Evolutionary conservation across 768 basidiomycete species (phyloP).

Genomic region (Chalciporus pseudorubinellus): DNA sequence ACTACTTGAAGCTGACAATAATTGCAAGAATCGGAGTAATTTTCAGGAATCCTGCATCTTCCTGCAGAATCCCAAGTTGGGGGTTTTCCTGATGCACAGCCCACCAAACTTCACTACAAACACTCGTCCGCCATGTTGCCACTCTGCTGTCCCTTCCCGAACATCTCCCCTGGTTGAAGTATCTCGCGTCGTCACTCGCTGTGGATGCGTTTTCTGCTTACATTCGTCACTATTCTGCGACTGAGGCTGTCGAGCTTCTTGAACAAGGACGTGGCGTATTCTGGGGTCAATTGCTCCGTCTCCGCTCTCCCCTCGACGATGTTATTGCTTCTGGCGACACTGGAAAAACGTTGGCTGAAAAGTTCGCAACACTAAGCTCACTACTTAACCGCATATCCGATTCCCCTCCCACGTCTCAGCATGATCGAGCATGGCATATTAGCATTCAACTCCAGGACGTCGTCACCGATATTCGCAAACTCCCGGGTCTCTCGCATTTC

Average conservation of each 20-base stretch:
- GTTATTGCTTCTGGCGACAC: not conserved
- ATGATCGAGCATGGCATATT: slow-evolving; percentile 2
- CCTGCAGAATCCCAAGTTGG: too few relatives aligned
- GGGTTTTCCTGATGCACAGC: too few relatives aligned
- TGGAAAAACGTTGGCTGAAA: not conserved
- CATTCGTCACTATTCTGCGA: slow-evolving; percentile 8
- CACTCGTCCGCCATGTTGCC: slow-evolving; percentile 9
- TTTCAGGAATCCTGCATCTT: too few relatives aligned
- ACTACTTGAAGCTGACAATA: too few relatives aligned
- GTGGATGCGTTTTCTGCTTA: slow-evolving; percentile 11
- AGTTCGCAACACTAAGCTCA: slow-evolving; percentile 4
- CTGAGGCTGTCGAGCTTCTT: slow-evolving; percentile 30
- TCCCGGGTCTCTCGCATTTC: slow-evolving; percentile 24
- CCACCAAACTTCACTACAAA: slow-evolving; percentile 7
- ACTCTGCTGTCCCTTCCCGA: not conserved
- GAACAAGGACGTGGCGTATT: slow-evolving; percentile 23
- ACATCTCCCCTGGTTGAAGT: not conserved
- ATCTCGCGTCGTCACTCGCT: not conserved
- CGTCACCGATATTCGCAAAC: slow-evolving; percentile 14
- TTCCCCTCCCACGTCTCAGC: not conserved
- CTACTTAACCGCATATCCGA: not conserved
- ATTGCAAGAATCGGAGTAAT: too few relatives aligned
- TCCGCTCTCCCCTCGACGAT: slow-evolving; percentile 6
- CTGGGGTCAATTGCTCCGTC: slow-evolving; percentile 17
- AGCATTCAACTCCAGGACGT: not conserved